A percentile compares a stretch with the other conserved stretches of the same genome.
Conservation (phyloP, 352 stramenopile species). For the Phytophthora uliginosa region DNA sequence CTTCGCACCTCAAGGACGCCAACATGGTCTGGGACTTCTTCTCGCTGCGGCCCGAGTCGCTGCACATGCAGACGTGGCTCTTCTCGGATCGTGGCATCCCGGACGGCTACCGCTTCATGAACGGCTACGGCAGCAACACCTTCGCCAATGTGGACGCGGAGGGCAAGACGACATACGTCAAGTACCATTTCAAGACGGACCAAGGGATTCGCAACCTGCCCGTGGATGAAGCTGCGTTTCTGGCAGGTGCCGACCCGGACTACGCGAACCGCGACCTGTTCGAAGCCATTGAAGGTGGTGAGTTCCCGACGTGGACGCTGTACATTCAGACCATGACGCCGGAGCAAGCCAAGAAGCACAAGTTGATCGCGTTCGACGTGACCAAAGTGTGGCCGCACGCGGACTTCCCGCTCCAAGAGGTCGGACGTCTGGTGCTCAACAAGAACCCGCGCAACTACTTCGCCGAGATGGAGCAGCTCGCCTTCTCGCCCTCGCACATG, state of each 20-base stretch:
- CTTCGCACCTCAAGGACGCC: constrained; percentile 82
- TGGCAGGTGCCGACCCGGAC: constrained; percentile 78
- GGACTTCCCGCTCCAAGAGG: constrained; percentile 82
- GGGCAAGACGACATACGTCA: constrained; percentile 80
- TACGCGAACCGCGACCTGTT: constrained; percentile 91
- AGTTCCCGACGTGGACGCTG: constrained; percentile 83
- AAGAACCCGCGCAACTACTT: constrained; percentile 93
- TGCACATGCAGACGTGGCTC: constrained; percentile 85
- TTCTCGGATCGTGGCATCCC: constrained; percentile 90
- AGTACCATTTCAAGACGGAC: constrained; percentile 94
- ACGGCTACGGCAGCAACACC: constrained; percentile 92
- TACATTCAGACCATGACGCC: constrained; percentile 92
- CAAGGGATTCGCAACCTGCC: constrained; percentile 86
- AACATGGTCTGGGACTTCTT: constrained; percentile 93
- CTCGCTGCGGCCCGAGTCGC: constrained; percentile 82
- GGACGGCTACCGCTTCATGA: constrained; percentile 87
- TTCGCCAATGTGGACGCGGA: constrained; percentile 87
- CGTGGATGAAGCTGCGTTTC: constrained; percentile 64
- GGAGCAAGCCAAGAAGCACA: constrained; percentile 61
- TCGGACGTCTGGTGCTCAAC: constrained; percentile 88
- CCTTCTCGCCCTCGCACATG: constrained; percentile 89
- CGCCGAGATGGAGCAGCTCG: constrained; percentile 92
- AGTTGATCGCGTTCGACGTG: constrained; percentile 90
- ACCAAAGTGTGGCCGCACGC: constrained; percentile 92
- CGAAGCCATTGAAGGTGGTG: constrained; percentile 75